These are phyloP conservation scores for Diaporthe ilicicola DNA, from an alignment of 2,329 filamentous ascomycete species.

Conservation along the genomic window DNA sequence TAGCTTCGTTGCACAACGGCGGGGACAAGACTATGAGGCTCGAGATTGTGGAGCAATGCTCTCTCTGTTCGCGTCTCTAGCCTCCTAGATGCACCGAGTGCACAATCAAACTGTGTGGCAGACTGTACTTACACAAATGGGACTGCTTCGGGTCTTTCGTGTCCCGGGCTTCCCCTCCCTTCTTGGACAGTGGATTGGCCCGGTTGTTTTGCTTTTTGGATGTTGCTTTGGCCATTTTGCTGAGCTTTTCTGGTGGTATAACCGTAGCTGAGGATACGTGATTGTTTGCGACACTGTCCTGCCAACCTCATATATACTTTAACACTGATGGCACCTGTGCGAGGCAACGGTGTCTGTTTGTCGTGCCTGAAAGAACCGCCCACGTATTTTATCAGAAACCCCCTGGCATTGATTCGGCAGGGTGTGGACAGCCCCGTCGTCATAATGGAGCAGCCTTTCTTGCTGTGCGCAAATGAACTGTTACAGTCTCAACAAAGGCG, in stretches of 20 bases:
- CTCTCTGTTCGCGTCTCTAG: background rate
- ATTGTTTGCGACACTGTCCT: background rate
- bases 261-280: background rate
- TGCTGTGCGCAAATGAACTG: background rate
- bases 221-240: slow-evolving; percentile 25
- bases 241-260: background rate
- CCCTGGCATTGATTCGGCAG: slow-evolving; percentile 6
- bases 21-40: no score
- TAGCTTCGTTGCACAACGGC: no score
- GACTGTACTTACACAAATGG: slow-evolving; percentile 22
- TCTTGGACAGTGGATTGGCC: slow-evolving; percentile 29
- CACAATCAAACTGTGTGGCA: no score
- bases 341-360: background rate
- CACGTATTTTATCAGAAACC: background rate
- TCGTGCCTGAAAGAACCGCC: slow-evolving; percentile 2
- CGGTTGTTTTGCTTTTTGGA: slow-evolving; percentile 31
- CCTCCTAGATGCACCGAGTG: background rate
- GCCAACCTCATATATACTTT: background rate
- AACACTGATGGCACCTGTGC: background rate
- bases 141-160: slow-evolving; percentile 25
- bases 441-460: slow-evolving; percentile 14
- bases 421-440: background rate
- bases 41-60: no score
- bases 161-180: slow-evolving; percentile 15
- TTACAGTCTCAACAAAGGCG: slow-evolving; percentile 4